Evolutionary conservation across 2,329 filamentous ascomycete genomes (phyloP), one percentile per base, ranked within the genome.

Genomic region (Diplodia scrobiculata): DNA sequence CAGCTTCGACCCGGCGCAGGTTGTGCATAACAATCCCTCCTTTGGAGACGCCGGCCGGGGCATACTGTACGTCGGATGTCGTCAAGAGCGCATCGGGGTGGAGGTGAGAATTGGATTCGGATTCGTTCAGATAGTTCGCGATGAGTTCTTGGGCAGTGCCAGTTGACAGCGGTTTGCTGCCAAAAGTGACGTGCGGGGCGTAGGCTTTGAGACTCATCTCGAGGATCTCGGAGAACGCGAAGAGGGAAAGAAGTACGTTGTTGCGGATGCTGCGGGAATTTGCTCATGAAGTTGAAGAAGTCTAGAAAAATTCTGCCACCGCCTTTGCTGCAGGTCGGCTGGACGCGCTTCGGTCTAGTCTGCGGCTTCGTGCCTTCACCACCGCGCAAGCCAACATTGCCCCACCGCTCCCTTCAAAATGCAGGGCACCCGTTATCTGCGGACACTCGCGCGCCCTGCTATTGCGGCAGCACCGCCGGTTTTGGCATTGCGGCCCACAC

Each of bases 11-110:
- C 55, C 84, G 79, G 45, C 80, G 77, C 53, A 86, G 72, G 70
- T 85, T 83, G 71, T 84, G 82, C 63, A 86, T 76, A 14, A 80
- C 77, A n/a, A 84, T 75, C 7, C 81, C 79, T 51, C 82, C 81
- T 19, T 70, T 72, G 0, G 79, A 75, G 1, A 81, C 81, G 55
- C 77, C 76, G 54, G 79, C 73, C 17, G 79, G 75, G 25, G 76
- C 74, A 71, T 79, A 81, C 13, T 73, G 72, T 6, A 82, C 76
- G 52, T 80, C 80, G 27, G 74, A 74, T 10, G 77, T 72, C 17
- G 75, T 78, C 50, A 83, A 77, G 55, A 79, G 73, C 47, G 80
- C 78, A 67, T 83, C 81, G 0, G 82, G 82, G 71, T 84, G 82
- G 7, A 83, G 75, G 71, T 81, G 76, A n/a, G 81, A 73, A 66